Conservation (phyloP, 768 basidiomycete genomes). For the Rhizopogon vesiculosus region DNA sequence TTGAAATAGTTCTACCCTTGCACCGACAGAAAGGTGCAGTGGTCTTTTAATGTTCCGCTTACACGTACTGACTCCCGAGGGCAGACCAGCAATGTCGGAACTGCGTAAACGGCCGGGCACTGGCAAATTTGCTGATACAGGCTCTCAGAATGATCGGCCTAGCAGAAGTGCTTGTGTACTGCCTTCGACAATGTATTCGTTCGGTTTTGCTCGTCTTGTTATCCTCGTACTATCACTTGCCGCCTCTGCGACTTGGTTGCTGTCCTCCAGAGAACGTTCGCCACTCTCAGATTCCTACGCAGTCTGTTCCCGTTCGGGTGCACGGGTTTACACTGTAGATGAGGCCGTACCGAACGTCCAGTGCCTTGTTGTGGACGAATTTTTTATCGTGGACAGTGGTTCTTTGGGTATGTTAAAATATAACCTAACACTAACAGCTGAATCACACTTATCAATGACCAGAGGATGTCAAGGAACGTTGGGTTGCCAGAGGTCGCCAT, state of each 20-base stretch:
- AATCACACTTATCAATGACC: neutral
- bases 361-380: conserved; percentile 56
- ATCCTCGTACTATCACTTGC: conserved; percentile 8
- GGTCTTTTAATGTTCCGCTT: neutral
- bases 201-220: neutral
- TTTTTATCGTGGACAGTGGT: conserved; percentile 50
- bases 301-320: conserved; percentile 52
- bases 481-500: conserved; percentile 24
- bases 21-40: neutral
- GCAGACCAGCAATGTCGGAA: conserved; percentile 1
- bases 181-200: neutral
- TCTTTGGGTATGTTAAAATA: conserved; percentile 41
- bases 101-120: conserved; percentile 9
- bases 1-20: neutral
- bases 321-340: conserved; percentile 68
- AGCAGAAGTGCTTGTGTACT: neutral
- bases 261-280: neutral
- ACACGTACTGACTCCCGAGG: neutral
- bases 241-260: conserved; percentile 8
- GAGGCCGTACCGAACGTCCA: conserved; percentile 43
- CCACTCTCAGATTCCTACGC: conserved; percentile 40
- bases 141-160: neutral
- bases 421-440: neutral
- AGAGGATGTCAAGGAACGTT: conserved; percentile 41
- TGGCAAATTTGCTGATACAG: neutral